Evolutionary conservation across 179 eudicot genomes (phyloP).

Genomic region (Nepenthes alata): DNA sequence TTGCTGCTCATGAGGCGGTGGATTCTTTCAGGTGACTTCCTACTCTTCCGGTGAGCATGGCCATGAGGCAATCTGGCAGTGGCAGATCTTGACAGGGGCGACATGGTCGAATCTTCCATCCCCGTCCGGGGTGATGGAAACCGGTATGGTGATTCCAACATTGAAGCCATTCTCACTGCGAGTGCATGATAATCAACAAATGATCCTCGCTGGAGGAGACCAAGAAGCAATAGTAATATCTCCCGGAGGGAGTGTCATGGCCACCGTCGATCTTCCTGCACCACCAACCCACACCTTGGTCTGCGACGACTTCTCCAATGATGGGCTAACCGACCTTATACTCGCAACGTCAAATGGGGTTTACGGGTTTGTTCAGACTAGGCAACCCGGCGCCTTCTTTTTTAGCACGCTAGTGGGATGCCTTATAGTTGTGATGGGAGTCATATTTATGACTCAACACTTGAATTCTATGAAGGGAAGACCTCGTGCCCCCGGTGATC

Average conservation of each 20-base stretch:
- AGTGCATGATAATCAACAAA: conserved; percentile 47
- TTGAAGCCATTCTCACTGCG: conserved; percentile 60
- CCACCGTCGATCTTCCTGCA: conserved; percentile 72
- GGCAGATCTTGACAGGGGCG: conserved; percentile 89
- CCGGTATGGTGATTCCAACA: conserved; percentile 71
- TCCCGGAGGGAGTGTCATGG: conserved; percentile 62
- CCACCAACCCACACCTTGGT: conserved; percentile 84
- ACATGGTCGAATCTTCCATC: conserved; percentile 97
- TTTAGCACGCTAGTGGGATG: conserved; percentile 98
- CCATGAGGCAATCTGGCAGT: conserved; percentile 89
- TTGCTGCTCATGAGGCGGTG: background rate
- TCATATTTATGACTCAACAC: conserved; percentile 80
- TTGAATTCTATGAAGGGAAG: conserved; percentile 63
- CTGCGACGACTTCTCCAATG: conserved; percentile 79
- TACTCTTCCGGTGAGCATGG: conserved; percentile 83
- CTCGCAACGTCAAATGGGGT: conserved; percentile 76
- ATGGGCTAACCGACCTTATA: conserved; percentile 76
- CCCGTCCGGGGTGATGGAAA: conserved; percentile 78
- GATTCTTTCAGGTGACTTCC: conserved; percentile 59
- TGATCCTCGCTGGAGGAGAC: conserved; percentile 87
- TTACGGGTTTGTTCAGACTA: conserved; percentile 88
- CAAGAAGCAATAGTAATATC: conserved; percentile 82
- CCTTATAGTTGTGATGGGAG: conserved; percentile 91
- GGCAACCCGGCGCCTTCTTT: conserved; percentile 98
- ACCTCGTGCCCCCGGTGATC: conserved; percentile 43